These are phyloP conservation scores for Eimeria tenella DNA, from an alignment of 169 alveolate genomes.

Conservation along the genomic window DNA sequence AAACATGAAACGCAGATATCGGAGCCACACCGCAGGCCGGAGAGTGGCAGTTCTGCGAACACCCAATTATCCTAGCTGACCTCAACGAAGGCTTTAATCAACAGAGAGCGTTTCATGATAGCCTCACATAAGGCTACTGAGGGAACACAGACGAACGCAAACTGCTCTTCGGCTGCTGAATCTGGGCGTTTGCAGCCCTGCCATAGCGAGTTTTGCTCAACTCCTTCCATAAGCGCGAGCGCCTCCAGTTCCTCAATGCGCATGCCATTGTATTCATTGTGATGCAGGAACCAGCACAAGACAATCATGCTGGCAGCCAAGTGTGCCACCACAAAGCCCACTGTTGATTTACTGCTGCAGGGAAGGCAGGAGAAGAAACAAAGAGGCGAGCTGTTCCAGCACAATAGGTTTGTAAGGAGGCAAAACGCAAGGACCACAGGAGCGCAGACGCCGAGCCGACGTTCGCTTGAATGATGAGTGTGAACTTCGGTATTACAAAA, in stretches of 20 bases:
- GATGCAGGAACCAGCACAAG: constrained; percentile 76
- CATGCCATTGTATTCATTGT: constrained; percentile 73
- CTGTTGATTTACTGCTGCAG: background rate
- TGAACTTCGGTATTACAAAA: too few relatives aligned
- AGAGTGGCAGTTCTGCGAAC: too few relatives aligned
- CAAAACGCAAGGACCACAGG: too few relatives aligned
- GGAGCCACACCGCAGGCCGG: too few relatives aligned
- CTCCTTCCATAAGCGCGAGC: constrained; percentile 73
- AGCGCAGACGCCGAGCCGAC: too few relatives aligned
- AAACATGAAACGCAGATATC: too few relatives aligned
- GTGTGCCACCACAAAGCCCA: too few relatives aligned
- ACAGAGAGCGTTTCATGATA: constrained; percentile 64
- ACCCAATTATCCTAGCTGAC: background rate
- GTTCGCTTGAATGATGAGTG: too few relatives aligned
- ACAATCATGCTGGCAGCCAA: constrained; percentile 10
- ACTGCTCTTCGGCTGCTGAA: background rate
- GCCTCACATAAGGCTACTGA: constrained; percentile 11
- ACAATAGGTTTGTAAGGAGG: too few relatives aligned
- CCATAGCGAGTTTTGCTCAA: constrained; percentile 43
- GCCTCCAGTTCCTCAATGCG: constrained; percentile 81
- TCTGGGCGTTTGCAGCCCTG: background rate
- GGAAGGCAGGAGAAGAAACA: background rate
- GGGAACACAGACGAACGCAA: constrained; percentile 69
- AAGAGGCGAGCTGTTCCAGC: too few relatives aligned
- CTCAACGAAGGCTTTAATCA: constrained; percentile 76